phyloP scores from a whole-genome alignment of 73 alveolate genomes.

The Stentor roeselii region DNA sequence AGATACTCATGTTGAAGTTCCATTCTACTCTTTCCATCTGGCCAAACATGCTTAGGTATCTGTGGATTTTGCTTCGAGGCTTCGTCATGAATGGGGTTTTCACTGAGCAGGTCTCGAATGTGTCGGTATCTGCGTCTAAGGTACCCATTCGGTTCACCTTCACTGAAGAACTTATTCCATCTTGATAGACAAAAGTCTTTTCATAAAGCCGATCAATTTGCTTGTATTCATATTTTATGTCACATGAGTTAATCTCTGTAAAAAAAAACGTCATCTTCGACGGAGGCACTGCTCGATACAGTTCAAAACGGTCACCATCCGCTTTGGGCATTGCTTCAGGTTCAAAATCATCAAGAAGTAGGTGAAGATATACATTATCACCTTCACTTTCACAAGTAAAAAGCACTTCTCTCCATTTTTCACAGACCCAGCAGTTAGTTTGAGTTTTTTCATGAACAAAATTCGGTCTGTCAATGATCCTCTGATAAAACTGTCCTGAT shows the following conservation, averaged over 20 bases:
- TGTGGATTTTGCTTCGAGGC: conserved; percentile 25
- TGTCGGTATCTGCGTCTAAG: conserved; percentile 26
- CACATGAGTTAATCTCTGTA: conserved; percentile 33
- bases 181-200: conserved; percentile 27
- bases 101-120: conserved; percentile 29
- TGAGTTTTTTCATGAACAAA: neutral
- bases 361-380: conserved; percentile 58
- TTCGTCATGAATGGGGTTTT: conserved; percentile 27
- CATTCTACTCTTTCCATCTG: conserved; percentile 42
- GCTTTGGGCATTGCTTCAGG: conserved; percentile 50
- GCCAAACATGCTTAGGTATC: conserved; percentile 7
- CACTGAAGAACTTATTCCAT: conserved; percentile 22
- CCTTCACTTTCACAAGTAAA: conserved; percentile 75
- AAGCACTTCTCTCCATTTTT: conserved; percentile 89
- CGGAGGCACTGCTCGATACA: conserved; percentile 82
- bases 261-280: conserved; percentile 54
- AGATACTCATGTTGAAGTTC: conserved; percentile 31
- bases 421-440: conserved; percentile 93
- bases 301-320: conserved; percentile 53
- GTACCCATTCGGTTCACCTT: conserved; percentile 15
- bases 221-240: conserved; percentile 36
- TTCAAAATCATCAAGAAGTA: conserved; percentile 63
- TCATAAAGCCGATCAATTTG: conserved; percentile 20
- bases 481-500: neutral
- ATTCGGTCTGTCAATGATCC: neutral